Percentiles rank a stretch among this genome's conserved stretches.
phyloP scores from a whole-genome alignment of 352 stramenopile genomes.

The Phytopythium cucurbitacearum region DNA sequence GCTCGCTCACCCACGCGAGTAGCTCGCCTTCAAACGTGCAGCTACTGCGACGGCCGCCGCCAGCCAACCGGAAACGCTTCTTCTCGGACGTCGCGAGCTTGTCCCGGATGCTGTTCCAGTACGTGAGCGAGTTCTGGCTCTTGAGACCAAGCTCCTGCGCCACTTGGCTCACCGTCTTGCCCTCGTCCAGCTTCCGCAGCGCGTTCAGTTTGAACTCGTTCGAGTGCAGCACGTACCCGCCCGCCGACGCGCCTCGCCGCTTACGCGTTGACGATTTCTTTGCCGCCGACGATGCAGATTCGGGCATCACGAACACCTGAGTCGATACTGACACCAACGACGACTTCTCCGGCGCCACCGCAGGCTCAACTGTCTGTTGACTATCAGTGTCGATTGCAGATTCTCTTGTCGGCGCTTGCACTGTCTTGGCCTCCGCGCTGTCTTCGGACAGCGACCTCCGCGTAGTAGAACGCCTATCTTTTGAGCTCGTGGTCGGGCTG shows the following conservation, averaged over 20 bases:
- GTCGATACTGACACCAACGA: too few species aligned
- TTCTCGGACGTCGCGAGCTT: slow-evolving; percentile 67
- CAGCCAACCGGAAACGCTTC: slow-evolving; percentile 68
- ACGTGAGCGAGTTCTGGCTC: slow-evolving; percentile 62
- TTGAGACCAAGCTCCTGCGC: slow-evolving; percentile 62
- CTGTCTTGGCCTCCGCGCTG: neutral
- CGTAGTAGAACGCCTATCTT: neutral
- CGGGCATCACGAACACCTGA: too few species aligned
- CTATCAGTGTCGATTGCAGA: slow-evolving; percentile 3
- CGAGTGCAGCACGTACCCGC: slow-evolving; percentile 67
- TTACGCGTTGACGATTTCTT: slow-evolving; percentile 18
- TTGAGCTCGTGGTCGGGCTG: neutral
- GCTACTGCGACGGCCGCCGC: slow-evolving; percentile 57
- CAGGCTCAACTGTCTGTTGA: neutral
- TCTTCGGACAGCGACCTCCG: too few species aligned
- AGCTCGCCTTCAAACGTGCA: slow-evolving; percentile 76
- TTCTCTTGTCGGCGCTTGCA: neutral
- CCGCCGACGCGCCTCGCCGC: slow-evolving; percentile 25
- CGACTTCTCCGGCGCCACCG: slow-evolving; percentile 9
- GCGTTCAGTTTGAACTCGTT: slow-evolving; percentile 82
- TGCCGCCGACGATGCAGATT: too few species aligned
- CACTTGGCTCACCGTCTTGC: slow-evolving; percentile 56
- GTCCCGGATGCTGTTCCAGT: slow-evolving; percentile 76
- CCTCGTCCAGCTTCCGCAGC: slow-evolving; percentile 60
- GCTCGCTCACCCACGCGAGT: slow-evolving; percentile 64